Base-by-base conservation (phyloP, 306 rosid species). In the Gleditsia sinensis region DNA sequence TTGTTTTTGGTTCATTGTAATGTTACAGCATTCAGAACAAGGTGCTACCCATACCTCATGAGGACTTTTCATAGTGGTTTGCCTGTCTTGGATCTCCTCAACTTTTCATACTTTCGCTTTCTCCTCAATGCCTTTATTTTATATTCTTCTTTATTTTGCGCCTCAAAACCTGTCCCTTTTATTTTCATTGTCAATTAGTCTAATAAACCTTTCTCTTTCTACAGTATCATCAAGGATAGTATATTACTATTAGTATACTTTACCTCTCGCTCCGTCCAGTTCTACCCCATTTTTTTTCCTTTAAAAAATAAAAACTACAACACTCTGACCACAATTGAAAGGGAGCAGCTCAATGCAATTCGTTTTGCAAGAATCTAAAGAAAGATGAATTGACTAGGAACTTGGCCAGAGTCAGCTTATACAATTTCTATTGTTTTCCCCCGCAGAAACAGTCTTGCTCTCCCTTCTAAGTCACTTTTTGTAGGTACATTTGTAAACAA, bases 1-100 rank as follows among this genome's bases (percentile, higher is more conserved):
- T 69, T 67, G 68, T 40, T 83, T 72, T 81, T 67, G 77, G 70
- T 71, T 72, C 17, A 27, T 82, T 69, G 65, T 5, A 75, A 56
- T 23, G 51, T 70, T 74, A n/a, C 64, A 60, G 5, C 58, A 13
- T 58, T 36, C 49, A 53, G 1, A 51, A 23, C n/a, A 78, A 34
- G 28, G 34, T 67, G 58, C 49, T 24, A 36, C 75, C 82, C 83
- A 78, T 78, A 9, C 77, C 46, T 75, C 36, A n/a, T 4, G 3
- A 0, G n/a, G 19, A 61, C 82, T 72, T 77, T 60, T 81, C 70
- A 59, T 27, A 50, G 4, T 40, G 53, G 9, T 34, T 46, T 33
- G 11, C 60, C 33, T 57, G 63, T 56, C 70, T 46, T 46, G 63
- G 11, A 65, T 30, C 71, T 24, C 25, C 75, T 54, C 62, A 55